These are phyloP conservation scores for Vachellia collinsii DNA, from an alignment of 306 rosid genomes.

Conservation along the genomic window DNA sequence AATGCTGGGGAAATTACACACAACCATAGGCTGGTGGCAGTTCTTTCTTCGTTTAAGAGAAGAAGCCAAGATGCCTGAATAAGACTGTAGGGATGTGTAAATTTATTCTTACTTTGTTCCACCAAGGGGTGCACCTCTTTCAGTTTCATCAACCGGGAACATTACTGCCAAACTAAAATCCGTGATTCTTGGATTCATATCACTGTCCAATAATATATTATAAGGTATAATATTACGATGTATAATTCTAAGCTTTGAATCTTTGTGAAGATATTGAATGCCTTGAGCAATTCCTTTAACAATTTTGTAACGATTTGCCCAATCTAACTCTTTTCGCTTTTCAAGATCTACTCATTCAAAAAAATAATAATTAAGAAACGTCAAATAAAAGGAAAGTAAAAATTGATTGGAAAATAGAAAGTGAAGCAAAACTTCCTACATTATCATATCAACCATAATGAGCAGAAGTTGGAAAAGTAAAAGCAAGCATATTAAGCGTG, in stretches of 20 bases:
- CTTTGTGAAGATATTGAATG: constrained; percentile 62
- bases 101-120: constrained; percentile 58
- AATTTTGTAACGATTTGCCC: constrained; percentile 46
- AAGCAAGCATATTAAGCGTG: not conserved
- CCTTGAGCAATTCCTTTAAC: constrained; percentile 55
- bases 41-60: not conserved
- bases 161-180: constrained; percentile 67
- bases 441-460: not conserved
- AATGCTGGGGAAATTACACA: not conserved
- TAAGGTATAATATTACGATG: constrained; percentile 64
- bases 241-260: constrained; percentile 54
- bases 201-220: constrained; percentile 49
- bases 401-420: not conserved
- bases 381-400: not conserved
- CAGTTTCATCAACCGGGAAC: constrained; percentile 42
- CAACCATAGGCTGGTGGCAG: not conserved
- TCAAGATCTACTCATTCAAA: constrained; percentile 34
- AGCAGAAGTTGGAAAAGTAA: not conserved
- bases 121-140: constrained; percentile 45
- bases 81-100: not conserved
- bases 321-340: constrained; percentile 46
- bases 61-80: not conserved
- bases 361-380: not conserved
- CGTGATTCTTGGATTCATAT: constrained; percentile 56
- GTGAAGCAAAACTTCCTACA: not conserved